Base-by-base conservation (phyloP, 495 filamentous ascomycete genomes). In the Aspergillus baeticus region DNA sequence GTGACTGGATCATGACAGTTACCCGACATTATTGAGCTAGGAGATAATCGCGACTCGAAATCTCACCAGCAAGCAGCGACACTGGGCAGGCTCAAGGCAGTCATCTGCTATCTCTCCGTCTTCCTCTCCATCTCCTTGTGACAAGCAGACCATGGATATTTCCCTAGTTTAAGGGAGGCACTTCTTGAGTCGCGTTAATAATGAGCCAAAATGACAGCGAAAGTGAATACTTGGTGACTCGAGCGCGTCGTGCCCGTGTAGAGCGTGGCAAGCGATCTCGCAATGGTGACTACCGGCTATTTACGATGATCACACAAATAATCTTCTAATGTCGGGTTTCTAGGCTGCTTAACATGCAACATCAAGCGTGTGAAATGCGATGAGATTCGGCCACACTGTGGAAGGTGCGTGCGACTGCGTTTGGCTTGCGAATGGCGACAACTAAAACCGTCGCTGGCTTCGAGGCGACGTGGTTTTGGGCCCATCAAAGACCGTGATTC, bases 321-420 rank as follows among this genome's bases (percentile, higher is more conserved):
- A n/a, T n/a, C n/a, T 29, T 29, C 8, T 29, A 8, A 29, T 8
- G 3, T 8, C 8, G 4, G 8, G 26, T 29, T 29, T 8, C 8
- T 15, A 61, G 59, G 59, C n/a, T 61, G 59, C 37, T 44, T 34
- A 5, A 57, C 48, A 6, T 61, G 59, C 13, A 20, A 36, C 15
- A 37, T 15, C 22, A 49, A 49, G 34, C 18, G 36, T 3, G 60
- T 63, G 26, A 63, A 63, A 15, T 63, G 60, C 15, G 60, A 59
- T 31, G 60, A 63, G 41, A 26, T 35, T 20, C 60, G 48, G 6
- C 60, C 56, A 2, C n/a, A 37, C 31, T 63, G 56, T 39, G 14
- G 13, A 10, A 50, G 56, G 50, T 63, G 60, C 22, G 22, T 49
- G 22, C 33, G 46, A 31, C 46, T 49, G 22, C 46, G 36, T 2